Evolutionary conservation across 2,329 filamentous ascomycete genomes (phyloP).

Genomic region (Monilinia fructigena): DNA sequence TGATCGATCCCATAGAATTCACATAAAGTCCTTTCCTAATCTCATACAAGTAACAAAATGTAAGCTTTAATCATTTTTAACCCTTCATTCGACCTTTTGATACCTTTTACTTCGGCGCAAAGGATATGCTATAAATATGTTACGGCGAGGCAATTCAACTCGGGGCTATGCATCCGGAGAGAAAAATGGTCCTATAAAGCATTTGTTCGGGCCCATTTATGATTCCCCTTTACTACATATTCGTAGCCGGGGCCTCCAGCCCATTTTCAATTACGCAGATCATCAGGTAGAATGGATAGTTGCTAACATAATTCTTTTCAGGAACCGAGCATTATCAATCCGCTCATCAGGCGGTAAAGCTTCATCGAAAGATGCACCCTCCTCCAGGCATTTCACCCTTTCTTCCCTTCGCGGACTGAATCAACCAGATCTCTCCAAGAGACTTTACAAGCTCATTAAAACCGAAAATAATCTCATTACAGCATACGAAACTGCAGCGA

Average conservation of each 20-base stretch:
- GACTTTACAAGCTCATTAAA: constrained; percentile 91
- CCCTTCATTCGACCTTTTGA: not conserved
- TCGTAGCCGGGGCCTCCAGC: not conserved
- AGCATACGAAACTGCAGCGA: constrained; percentile 79
- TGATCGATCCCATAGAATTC: not conserved
- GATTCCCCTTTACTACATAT: not conserved
- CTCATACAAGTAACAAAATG: constrained; percentile 4
- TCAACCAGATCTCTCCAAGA: constrained; percentile 85
- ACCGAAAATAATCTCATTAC: constrained; percentile 85
- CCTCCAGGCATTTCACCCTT: constrained; percentile 73
- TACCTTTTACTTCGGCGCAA: not conserved
- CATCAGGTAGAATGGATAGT: not conserved
- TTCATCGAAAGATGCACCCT: constrained; percentile 36
- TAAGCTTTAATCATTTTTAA: not conserved
- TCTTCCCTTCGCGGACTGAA: constrained; percentile 79
- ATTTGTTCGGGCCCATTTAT: constrained; percentile 16
- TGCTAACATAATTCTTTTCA: constrained; percentile 39
- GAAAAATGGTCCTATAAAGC: constrained; percentile 17
- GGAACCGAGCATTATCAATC: constrained; percentile 73
- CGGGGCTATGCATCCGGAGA: constrained; percentile 16
- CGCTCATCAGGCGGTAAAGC: constrained; percentile 52
- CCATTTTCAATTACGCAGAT: constrained; percentile 7
- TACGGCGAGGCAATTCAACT: constrained; percentile 18
- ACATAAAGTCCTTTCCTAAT: constrained; percentile 13
- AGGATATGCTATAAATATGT: not conserved